These are phyloP conservation scores for Arachnopeziza araneosa DNA, from an alignment of 2,329 filamentous ascomycete species.

Conservation along the genomic window DNA sequence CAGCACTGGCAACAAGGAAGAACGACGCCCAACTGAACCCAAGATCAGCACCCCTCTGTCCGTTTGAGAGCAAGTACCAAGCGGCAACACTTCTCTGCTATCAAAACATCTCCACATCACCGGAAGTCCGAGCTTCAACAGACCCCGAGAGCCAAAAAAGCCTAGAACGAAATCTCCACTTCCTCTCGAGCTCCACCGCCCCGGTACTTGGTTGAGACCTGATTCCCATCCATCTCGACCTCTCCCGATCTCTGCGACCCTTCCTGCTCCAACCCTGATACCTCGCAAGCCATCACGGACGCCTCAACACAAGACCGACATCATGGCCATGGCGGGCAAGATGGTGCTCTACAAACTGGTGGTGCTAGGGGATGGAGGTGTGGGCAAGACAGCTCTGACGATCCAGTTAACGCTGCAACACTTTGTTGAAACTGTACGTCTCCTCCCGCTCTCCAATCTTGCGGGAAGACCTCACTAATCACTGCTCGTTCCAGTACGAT, in stretches of 20 bases:
- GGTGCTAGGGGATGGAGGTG: conserved; percentile 89
- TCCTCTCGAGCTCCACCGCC: conserved; percentile 16
- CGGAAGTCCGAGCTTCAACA: conserved; percentile 19
- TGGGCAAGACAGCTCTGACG: conserved; percentile 89
- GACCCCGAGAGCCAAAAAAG: conserved; percentile 7
- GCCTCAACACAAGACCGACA: conserved; percentile 1
- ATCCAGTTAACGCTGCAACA: conserved; percentile 97
- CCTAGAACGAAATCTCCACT: conserved; percentile 15
- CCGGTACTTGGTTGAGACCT: conserved; percentile 11
- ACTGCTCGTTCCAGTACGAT: conserved; percentile 49
- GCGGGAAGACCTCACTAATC: conserved; percentile 14
- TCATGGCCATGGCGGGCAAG: conserved; percentile 54
- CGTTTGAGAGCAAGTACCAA: neutral
- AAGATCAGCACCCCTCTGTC: neutral
- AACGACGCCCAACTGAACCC: neutral
- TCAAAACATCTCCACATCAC: neutral
- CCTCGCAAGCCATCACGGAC: conserved; percentile 5
- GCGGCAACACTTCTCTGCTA: neutral
- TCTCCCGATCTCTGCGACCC: conserved; percentile 9
- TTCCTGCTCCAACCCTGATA: conserved; percentile 7
- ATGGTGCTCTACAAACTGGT: conserved; percentile 96
- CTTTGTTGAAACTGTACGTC: conserved; percentile 83
- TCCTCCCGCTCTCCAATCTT: neutral
- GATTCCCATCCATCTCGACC: conserved; percentile 8
- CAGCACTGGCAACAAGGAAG: neutral